Evolutionary conservation across 768 basidiomycete genomes (phyloP).

Genomic region (Phlebiopsis flavidoalba): DNA sequence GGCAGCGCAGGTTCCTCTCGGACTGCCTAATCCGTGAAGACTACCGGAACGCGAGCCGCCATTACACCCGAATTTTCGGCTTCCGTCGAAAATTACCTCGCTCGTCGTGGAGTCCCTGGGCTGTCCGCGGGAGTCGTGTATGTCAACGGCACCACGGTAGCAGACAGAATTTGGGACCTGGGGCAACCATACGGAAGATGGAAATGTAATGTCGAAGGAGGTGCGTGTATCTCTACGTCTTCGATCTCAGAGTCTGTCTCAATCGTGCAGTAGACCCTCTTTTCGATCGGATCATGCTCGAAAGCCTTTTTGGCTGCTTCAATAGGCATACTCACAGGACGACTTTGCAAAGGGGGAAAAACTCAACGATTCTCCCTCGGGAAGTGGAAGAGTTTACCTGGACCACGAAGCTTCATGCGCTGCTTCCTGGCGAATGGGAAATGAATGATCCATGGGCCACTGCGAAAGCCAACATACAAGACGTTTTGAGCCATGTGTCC

Average conservation of each 20-base stretch:
- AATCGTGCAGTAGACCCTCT: slow-evolving; percentile 19
- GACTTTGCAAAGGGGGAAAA: slow-evolving; percentile 24
- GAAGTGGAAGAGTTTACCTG: slow-evolving; percentile 18
- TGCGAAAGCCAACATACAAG: slow-evolving; percentile 29
- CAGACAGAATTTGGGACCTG: slow-evolving; percentile 5
- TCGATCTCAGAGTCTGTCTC: neutral
- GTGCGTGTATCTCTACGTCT: neutral
- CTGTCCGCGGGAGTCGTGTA: slow-evolving; percentile 11
- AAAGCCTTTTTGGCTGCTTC: slow-evolving; percentile 24
- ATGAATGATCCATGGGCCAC: slow-evolving; percentile 37
- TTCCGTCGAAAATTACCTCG: neutral
- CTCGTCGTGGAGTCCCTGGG: slow-evolving; percentile 3
- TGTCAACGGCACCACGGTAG: neutral
- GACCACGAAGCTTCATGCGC: slow-evolving; percentile 24
- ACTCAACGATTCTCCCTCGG: slow-evolving; percentile 18
- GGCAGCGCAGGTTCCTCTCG: neutral
- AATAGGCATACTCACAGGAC: slow-evolving; percentile 26
- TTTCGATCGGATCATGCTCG: slow-evolving; percentile 24
- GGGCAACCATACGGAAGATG: slow-evolving; percentile 11
- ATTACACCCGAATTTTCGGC: slow-evolving; percentile 6
- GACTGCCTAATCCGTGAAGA: neutral
- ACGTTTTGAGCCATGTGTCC: slow-evolving; percentile 34
- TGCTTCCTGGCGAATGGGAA: slow-evolving; percentile 38
- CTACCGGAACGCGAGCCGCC: neutral
- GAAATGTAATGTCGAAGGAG: slow-evolving; percentile 3